These are phyloP conservation scores for Candida anglica DNA, from an alignment of 805 yeast genomes.

Conservation along the genomic window DNA sequence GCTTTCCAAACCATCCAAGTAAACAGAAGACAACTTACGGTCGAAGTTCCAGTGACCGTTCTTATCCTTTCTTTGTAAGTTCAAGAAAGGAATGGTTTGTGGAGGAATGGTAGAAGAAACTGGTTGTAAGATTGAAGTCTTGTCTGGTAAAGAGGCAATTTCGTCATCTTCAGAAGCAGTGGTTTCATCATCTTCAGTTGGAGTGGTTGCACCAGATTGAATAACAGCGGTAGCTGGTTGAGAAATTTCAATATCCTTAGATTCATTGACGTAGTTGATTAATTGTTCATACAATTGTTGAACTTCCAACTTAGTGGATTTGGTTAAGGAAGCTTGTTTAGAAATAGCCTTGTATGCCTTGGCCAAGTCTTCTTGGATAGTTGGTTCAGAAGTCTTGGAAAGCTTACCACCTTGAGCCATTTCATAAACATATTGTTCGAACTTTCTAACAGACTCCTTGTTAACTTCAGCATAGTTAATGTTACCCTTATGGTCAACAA, in stretches of 20 bases:
- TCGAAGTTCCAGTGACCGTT: constrained; percentile 83
- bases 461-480: constrained; percentile 79
- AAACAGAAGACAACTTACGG: constrained; percentile 67
- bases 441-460: constrained; percentile 87
- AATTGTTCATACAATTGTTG: constrained; percentile 69
- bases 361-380: constrained; percentile 81
- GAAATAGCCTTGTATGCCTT: constrained; percentile 78
- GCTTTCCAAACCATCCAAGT: constrained; percentile 85
- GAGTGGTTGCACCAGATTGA: constrained; percentile 43
- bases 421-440: constrained; percentile 91
- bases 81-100: constrained; percentile 92
- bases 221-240: constrained; percentile 54
- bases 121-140: constrained; percentile 63
- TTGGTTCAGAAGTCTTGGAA: constrained; percentile 66
- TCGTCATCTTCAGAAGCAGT: constrained; percentile 67
- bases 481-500: constrained; percentile 83
- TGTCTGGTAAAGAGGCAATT: constrained; percentile 79
- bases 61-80: constrained; percentile 73
- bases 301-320: constrained; percentile 61
- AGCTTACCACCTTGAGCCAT: constrained; percentile 94
- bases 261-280: constrained; percentile 62
- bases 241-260: constrained; percentile 67
- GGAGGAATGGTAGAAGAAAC: constrained; percentile 72
- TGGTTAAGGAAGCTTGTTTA: constrained; percentile 63
- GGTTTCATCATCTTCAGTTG: constrained; percentile 34